phyloP scores from a whole-genome alignment of 495 filamentous ascomycete species.

The Parathielavia appendiculata region DNA sequence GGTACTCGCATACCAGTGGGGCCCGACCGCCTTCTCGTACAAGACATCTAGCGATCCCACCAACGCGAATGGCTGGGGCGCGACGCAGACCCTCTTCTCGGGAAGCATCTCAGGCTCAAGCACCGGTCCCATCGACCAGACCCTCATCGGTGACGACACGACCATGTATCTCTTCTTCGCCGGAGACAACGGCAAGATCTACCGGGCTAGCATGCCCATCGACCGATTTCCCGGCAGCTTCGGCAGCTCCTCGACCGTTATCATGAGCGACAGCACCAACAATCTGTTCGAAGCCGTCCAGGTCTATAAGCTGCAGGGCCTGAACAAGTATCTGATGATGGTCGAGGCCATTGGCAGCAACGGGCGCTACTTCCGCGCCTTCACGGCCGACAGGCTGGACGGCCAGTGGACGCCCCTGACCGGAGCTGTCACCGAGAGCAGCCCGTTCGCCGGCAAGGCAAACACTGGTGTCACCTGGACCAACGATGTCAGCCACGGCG shows the following conservation, averaged over 20 bases:
- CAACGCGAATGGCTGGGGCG: conserved; percentile 52
- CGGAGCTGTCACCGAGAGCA: conserved; percentile 46
- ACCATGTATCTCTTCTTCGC: conserved; percentile 63
- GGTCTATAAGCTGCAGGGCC: conserved; percentile 54
- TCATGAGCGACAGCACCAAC: conserved; percentile 49
- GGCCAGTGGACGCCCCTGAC: conserved; percentile 53
- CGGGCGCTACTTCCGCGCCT: conserved; percentile 62
- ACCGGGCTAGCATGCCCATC: conserved; percentile 55
- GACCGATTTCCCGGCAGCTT: conserved; percentile 55
- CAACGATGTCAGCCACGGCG: conserved; percentile 59
- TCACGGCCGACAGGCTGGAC: conserved; percentile 49
- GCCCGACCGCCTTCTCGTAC: conserved; percentile 54
- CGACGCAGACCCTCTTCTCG: conserved; percentile 49
- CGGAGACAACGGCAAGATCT: conserved; percentile 62
- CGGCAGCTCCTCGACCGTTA: conserved; percentile 41
- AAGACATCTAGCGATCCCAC: conserved; percentile 53
- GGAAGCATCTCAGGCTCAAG: conserved; percentile 47
- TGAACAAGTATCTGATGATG: conserved; percentile 57
- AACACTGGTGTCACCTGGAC: conserved; percentile 61
- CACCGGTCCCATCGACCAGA: conserved; percentile 55
- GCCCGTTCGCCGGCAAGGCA: conserved; percentile 56
- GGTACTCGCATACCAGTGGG: conserved; percentile 60
- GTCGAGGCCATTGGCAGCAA: conserved; percentile 54
- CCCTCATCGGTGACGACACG: conserved; percentile 52
- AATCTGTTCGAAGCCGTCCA: conserved; percentile 61